Evolutionary conservation across 2,329 filamentous ascomycete genomes (phyloP).

Genomic region (Polychaeton citri): DNA sequence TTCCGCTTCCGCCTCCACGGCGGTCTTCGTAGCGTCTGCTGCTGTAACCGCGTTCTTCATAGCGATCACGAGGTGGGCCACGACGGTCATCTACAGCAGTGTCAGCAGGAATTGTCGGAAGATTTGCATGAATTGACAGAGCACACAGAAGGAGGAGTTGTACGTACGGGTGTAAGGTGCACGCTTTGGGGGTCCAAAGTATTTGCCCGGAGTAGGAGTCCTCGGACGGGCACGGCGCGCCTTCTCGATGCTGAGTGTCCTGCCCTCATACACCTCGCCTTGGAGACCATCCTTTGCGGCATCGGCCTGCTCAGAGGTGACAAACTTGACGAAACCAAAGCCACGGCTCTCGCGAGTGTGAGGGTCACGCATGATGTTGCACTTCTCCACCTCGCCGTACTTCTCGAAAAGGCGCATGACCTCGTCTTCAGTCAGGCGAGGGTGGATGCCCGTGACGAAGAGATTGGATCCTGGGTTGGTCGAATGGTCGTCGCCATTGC

Average conservation of each 20-base stretch:
- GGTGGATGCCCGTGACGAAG: constrained; percentile 96
- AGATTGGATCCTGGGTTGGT: constrained; percentile 93
- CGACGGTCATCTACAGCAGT: constrained; percentile 27
- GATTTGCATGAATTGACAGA: constrained; percentile 3
- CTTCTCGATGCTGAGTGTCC: constrained; percentile 97
- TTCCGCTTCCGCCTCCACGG: constrained; percentile 31
- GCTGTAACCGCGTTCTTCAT: constrained; percentile 25
- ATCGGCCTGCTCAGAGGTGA: constrained; percentile 85
- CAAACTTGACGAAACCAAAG: constrained; percentile 99
- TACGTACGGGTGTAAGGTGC: constrained; percentile 44
- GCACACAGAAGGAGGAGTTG: too few species aligned
- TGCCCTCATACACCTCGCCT: constrained; percentile 87
- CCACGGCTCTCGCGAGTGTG: constrained; percentile 97
- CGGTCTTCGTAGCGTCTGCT: constrained; percentile 36
- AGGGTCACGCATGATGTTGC: constrained; percentile 98
- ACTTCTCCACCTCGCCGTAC: constrained; percentile 97
- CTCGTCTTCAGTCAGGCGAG: constrained; percentile 76
- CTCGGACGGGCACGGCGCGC: constrained; percentile 87
- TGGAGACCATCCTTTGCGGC: constrained; percentile 93
- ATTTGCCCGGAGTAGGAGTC: constrained; percentile 95
- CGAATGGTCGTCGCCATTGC: constrained; percentile 52
- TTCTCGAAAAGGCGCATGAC: constrained; percentile 95
- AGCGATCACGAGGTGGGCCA: constrained; percentile 35
- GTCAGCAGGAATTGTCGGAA: constrained; percentile 8
- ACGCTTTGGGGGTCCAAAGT: constrained; percentile 96